Base-by-base conservation (phyloP, 208 protist genomes). In the Endotrypanum monterogeii region DNA sequence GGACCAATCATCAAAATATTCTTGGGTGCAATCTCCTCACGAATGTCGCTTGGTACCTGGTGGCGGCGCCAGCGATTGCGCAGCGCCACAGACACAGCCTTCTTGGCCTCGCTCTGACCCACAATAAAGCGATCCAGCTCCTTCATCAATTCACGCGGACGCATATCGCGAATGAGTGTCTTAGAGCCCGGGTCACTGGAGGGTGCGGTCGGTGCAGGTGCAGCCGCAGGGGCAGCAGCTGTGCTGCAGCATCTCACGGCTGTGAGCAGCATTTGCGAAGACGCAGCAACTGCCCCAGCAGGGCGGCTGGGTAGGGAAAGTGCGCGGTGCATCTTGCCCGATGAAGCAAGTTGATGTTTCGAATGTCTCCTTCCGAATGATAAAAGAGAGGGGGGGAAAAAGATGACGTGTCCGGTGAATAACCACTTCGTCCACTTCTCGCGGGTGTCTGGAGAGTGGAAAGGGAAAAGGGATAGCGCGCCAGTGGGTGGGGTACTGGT, bases 61-160 rank as follows among this genome's bases (percentile, higher is more conserved):
- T 98, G 94, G 23, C 95, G 88, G 35, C 96, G 89, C 97, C 96
- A 98, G 52, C 98, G 85, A 84, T 99, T 99, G 52, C 98, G 92
- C 37, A 99, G 83, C 2, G 98, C 98, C 20, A 99, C 94, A 8
- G 98, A 88, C 6, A 99, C 98, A 14, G 98, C 98, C 78, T 96
- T 93, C 84, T 99, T 99, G 6, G 98, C 98, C 30, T 99, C 98
- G 30, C 61, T 83, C 84, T 99, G 98, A 2, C 98, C 98, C 54
- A 99, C 97, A 72, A 99, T 99, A 86, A 95, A 99, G 58, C 94
- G 91, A 83, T 99, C 96, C 39, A 99, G 88, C 82, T 99, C 91
- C 58, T 69, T 73, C 73, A 99, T 98, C 60, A 99, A 87, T 72
- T 99, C 92, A 12, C 83, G 84, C 32, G 97, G 98, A 61, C 89